Base-by-base conservation (phyloP, 768 basidiomycete species). In the Punctularia strigosozonata region DNA sequence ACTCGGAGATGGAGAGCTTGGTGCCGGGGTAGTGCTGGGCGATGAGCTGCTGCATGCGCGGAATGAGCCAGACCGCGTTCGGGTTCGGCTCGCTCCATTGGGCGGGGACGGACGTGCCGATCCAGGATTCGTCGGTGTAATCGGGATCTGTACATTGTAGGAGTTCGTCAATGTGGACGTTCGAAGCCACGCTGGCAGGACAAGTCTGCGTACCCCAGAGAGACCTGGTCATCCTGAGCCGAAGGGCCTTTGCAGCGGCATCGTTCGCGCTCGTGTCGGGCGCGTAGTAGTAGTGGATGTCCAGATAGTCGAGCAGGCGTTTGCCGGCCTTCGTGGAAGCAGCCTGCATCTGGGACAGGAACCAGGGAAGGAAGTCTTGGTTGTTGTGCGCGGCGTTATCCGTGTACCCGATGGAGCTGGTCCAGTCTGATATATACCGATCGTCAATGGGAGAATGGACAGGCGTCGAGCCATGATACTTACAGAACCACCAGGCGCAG, bases 71-170 rank as follows among this genome's bases (percentile, higher is more conserved):
- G 19, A 75, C 62, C 20, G 50, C 45, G 4, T 55, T 63, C 5
- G 66, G 61, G 46, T 71, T 63, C 52, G 61, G 63, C 50, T 75
- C 64, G 46, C 65, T n/a, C n/a, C n/a, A 62, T 47, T 69, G 66
- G 31, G 49, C 45, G 41, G 69, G 66, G 21, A 64, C 61, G 38
- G 46, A 40, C 4, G 50, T 45, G 21, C 67, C 69, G 34, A 69
- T 53, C 68, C 68, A 75, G 2, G 72, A 75, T 50, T 75, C 72
- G 41, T 75, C 72, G 37, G 66, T 59, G 46, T 75, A 75, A 14
- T 55, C 51, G 3, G 64, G 53, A 43, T 75, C 69, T 63, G 12
- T 14, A 8, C n/a, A n/a, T n/a, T n/a, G n/a, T n/a, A n/a, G 6
- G 15, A 17, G 36, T 33, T 25, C 13, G 10, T 43, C 20, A 41